Conservation (phyloP, 2,329 filamentous ascomycete genomes). For the Huntiella bhutanensis region DNA sequence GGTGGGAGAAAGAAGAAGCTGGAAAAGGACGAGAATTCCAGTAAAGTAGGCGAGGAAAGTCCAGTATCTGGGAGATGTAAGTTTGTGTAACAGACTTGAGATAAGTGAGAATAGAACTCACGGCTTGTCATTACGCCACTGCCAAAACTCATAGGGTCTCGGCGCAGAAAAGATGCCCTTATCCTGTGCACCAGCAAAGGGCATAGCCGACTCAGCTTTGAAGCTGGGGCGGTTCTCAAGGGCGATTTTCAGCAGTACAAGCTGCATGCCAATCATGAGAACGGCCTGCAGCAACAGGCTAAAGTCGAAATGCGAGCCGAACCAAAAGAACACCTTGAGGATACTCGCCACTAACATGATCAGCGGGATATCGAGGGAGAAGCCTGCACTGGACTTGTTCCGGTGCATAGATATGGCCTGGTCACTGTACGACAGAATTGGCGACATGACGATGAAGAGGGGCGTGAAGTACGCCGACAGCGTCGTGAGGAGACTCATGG, state of each 20-base stretch:
- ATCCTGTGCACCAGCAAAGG: constrained; percentile 32
- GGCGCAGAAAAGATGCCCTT: constrained; percentile 19
- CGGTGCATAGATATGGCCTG: constrained; percentile 47
- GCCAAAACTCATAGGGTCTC: constrained; percentile 65
- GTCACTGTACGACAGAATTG: constrained; percentile 45
- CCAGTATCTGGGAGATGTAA: constrained; percentile 44
- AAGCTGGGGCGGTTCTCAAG: constrained; percentile 44
- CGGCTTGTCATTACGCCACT: constrained; percentile 55
- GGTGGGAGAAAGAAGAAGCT: constrained; percentile 45
- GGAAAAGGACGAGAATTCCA: constrained; percentile 37
- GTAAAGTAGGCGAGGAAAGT: constrained; percentile 53
- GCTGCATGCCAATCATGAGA: constrained; percentile 45
- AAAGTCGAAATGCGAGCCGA: constrained; percentile 44
- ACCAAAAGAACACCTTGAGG: constrained; percentile 51
- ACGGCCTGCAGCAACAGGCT: constrained; percentile 45
- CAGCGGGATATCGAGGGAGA: constrained; percentile 51
- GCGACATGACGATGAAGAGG: constrained; percentile 43
- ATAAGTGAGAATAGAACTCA: constrained; percentile 21
- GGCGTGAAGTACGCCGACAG: constrained; percentile 40
- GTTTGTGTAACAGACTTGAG: neutral
- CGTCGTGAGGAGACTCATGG: constrained; percentile 24
- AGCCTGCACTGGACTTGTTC: constrained; percentile 44
- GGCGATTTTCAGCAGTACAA: constrained; percentile 45
- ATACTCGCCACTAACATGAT: constrained; percentile 55
- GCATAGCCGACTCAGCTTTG: constrained; percentile 39